Base-by-base conservation (phyloP, 2,329 filamentous ascomycete genomes). In the Alternaria atra region DNA sequence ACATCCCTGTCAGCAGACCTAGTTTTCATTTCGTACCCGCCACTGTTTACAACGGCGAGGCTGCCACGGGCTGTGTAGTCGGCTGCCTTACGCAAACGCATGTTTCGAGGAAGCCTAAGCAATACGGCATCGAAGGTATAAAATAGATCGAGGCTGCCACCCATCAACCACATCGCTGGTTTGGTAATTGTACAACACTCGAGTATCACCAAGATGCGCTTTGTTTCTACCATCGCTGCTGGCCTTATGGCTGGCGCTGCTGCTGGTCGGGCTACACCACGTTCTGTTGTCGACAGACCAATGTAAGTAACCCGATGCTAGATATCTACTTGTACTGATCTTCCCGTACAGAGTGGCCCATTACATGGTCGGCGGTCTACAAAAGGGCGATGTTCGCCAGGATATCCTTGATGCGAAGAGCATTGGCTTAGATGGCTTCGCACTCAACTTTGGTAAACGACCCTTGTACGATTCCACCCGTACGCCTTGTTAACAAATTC, bases 341-440 rank as follows among this genome's bases (percentile, higher is more conserved):
- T 37, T 47, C 37, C 8, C 27, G 6, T 52, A 12, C n/a, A 67
- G 68, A 8, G 65, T 69, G 23, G 69, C 64, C 5, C 68, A 73
- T 25, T 71, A 72, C 35, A 72, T 73, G 71, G 65, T 72, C 27
- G 69, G 71, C 15, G 64, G 64, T 10, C 67, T 71, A 32, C 42
- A 46, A 29, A 55, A 66, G n/a, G 63, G 55, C 6, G 64, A 73
- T n/a, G 63, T 63, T 2, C 59, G 54, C 12, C 65, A 73, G 42
- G 73, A 77, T 10, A 73, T 77, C 40, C 29, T 64, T 15, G 72
- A 74, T 43, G 71, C 70, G 8, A 69, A 70, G 50, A 53, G 64
- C 2, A 60, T 78, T 1, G 79, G 77, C 6, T 58, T 77, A 10
- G 75, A 79, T 42, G 77, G 73, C 34, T 79, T 78, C 44, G 76